These are phyloP conservation scores for Aureobasidium sp. DNA, from an alignment of 2,329 filamentous ascomycete species.

Conservation along the genomic window DNA sequence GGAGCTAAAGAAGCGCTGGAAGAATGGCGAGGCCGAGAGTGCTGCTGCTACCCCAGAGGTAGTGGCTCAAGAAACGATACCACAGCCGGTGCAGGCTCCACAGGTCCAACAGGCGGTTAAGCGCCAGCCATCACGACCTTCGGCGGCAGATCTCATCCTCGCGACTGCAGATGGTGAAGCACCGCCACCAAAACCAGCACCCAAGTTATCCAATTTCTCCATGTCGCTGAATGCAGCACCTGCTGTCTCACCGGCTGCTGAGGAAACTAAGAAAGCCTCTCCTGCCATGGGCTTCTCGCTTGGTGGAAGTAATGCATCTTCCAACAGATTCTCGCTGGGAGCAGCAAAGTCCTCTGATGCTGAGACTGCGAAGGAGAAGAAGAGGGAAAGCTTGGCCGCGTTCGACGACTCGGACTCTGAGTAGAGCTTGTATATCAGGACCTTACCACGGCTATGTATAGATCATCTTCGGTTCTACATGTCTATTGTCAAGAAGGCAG, in stretches of 20 bases:
- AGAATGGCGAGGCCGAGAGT: constrained; percentile 28
- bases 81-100: constrained; percentile 16
- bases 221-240: constrained; percentile 12
- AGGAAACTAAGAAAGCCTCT: constrained; percentile 16
- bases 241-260: background rate
- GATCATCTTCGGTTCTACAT: too few species aligned
- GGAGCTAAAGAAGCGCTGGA: constrained; percentile 46
- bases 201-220: constrained; percentile 21
- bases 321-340: background rate
- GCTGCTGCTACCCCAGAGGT: constrained; percentile 22
- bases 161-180: constrained; percentile 10
- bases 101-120: constrained; percentile 34
- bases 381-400: constrained; percentile 70
- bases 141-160: constrained; percentile 19
- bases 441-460: background rate
- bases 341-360: background rate
- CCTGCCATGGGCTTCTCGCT: constrained; percentile 24
- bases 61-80: constrained; percentile 11
- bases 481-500: too few species aligned
- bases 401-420: constrained; percentile 69
- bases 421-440: constrained; percentile 16
- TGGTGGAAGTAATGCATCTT: background rate
- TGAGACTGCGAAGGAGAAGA: constrained; percentile 43
- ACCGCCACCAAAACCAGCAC: constrained; percentile 16
- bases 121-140: constrained; percentile 26